phyloP scores from a whole-genome alignment of 768 basidiomycete species.

The Pleurotus tuoliensis region DNA sequence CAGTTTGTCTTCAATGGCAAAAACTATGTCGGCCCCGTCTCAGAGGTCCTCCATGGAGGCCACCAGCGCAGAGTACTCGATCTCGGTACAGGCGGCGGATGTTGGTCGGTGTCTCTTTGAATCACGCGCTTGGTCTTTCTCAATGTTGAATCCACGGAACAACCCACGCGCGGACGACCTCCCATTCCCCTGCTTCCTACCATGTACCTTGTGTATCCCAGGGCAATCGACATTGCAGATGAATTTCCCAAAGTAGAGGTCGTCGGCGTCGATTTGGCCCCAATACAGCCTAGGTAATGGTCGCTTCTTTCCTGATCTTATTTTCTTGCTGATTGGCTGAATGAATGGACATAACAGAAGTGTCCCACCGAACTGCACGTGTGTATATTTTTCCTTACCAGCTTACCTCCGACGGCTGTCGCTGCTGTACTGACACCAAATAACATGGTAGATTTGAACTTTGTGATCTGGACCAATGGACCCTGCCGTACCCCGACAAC shows the following conservation, averaged over 20 bases:
- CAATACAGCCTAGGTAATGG: constrained; percentile 63
- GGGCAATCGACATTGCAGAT: constrained; percentile 73
- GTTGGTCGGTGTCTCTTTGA: constrained; percentile 39
- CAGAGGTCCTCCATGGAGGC: constrained; percentile 49
- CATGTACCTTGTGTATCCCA: constrained; percentile 18
- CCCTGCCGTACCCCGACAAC: constrained; percentile 58
- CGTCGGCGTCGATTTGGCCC: constrained; percentile 67
- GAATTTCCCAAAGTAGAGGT: constrained; percentile 67
- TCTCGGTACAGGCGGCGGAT: constrained; percentile 64
- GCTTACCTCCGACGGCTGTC: neutral
- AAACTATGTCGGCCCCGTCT: constrained; percentile 65
- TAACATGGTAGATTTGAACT: constrained; percentile 54
- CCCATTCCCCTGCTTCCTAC: too few relatives aligned
- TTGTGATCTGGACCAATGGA: constrained; percentile 59
- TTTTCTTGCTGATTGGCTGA: constrained; percentile 7
- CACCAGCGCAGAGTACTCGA: constrained; percentile 55
- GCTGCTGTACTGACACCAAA: neutral
- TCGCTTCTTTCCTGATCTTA: constrained; percentile 12
- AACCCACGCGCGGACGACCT: too few relatives aligned
- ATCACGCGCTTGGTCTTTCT: constrained; percentile 1
- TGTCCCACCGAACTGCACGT: constrained; percentile 74
- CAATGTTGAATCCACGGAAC: neutral
- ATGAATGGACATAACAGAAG: constrained; percentile 29
- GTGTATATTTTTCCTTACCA: constrained; percentile 25
- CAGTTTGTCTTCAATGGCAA: constrained; percentile 62